phyloP scores from a whole-genome alignment of 495 filamentous ascomycete genomes.

The Penicillium longicatenatum region DNA sequence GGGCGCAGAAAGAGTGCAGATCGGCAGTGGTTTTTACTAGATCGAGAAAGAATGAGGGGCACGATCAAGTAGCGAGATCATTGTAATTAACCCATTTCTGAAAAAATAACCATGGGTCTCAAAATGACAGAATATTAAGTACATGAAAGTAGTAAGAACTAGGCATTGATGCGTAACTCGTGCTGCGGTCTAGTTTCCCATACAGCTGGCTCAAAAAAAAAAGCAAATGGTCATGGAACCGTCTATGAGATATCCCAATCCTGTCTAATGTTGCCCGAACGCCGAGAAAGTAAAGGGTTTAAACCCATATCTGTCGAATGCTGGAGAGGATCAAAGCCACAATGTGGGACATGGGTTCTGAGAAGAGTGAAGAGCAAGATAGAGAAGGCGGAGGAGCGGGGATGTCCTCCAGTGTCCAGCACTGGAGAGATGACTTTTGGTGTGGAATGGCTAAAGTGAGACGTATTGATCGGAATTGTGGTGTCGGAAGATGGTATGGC shows the following conservation, averaged over 20 bases:
- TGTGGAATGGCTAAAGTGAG: background rate
- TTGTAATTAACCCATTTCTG: background rate
- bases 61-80: background rate
- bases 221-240: constrained; percentile 27
- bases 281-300: constrained; percentile 13
- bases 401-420: constrained; percentile 19
- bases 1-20: background rate
- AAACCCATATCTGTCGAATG: constrained; percentile 6
- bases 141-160: background rate
- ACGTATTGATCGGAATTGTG: background rate
- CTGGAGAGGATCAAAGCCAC: background rate
- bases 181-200: constrained; percentile 17
- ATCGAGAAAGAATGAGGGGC: constrained; percentile 2
- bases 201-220: constrained; percentile 20
- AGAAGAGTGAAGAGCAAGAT: constrained; percentile 2
- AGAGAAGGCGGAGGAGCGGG: background rate
- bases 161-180: constrained; percentile 9
- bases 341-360: background rate
- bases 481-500: background rate
- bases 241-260: constrained; percentile 20
- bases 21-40: constrained; percentile 1
- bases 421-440: constrained; percentile 13
- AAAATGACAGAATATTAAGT: background rate
- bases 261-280: constrained; percentile 28
- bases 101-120: background rate